These are phyloP conservation scores for Ustilago loliicola DNA, from an alignment of 1,284 basidiomycete genomes.

Conservation along the genomic window DNA sequence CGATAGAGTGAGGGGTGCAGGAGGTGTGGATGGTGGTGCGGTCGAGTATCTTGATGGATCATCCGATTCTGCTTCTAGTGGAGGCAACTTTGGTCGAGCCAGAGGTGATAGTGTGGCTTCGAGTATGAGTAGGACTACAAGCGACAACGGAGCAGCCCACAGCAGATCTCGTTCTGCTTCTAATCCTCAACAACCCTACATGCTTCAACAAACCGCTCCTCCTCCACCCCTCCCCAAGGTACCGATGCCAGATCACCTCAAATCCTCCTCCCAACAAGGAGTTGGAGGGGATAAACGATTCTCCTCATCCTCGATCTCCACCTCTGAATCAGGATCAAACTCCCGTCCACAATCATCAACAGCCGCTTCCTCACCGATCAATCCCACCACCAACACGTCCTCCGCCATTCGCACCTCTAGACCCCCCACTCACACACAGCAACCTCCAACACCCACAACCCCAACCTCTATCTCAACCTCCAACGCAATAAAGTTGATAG, in stretches of 20 bases:
- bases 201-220: slow-evolving; percentile 25
- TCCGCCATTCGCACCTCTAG: slow-evolving; percentile 10
- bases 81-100: slow-evolving; percentile 21
- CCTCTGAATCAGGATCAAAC: slow-evolving; percentile 50
- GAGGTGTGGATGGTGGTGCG: slow-evolving; percentile 39
- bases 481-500: slow-evolving; percentile 71
- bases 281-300: slow-evolving; percentile 47
- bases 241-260: slow-evolving; percentile 19
- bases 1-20: slow-evolving; percentile 1
- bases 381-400: slow-evolving; percentile 14
- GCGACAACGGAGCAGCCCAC: slow-evolving; percentile 40
- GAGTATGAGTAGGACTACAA: slow-evolving; percentile 44
- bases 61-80: slow-evolving; percentile 40
- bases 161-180: slow-evolving; percentile 52
- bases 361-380: slow-evolving; percentile 60
- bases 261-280: slow-evolving; percentile 1
- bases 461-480: slow-evolving; percentile 20
- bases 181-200: slow-evolving; percentile 56
- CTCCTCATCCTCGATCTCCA: slow-evolving; percentile 55
- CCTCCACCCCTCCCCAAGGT: slow-evolving; percentile 56
- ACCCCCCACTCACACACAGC: neutral
- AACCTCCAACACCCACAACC: slow-evolving; percentile 1
- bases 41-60: slow-evolving; percentile 54
- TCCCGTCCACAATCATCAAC: slow-evolving; percentile 57
- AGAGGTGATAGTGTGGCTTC: slow-evolving; percentile 41